phyloP scores from a whole-genome alignment of 208 protist genomes.

The Borovskyia barvae region DNA sequence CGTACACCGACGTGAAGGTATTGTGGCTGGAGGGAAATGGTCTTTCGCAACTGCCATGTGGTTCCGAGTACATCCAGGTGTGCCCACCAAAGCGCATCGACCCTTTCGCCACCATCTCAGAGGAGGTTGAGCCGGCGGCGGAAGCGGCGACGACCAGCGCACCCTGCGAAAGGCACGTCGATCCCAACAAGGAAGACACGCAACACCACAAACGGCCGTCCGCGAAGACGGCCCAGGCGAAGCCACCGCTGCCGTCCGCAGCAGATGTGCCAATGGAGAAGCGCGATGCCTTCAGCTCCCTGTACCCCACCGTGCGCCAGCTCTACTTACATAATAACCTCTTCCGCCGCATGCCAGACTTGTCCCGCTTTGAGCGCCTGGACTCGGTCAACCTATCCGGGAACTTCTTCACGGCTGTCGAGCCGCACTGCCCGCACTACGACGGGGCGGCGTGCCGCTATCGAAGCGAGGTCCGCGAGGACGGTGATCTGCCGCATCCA shows the following conservation, averaged over 20 bases:
- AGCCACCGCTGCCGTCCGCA: conserved; percentile 12
- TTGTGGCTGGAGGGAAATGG: conserved; percentile 94
- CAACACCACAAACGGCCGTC: not conserved
- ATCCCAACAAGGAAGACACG: conserved; percentile 8
- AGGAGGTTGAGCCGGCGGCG: conserved; percentile 10
- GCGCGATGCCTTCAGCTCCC: conserved; percentile 77
- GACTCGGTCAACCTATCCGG: conserved; percentile 88
- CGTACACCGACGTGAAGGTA: conserved; percentile 87
- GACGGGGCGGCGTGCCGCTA: conserved; percentile 11
- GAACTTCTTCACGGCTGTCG: conserved; percentile 82
- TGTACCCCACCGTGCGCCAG: conserved; percentile 83
- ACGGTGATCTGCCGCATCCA: not conserved
- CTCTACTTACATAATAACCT: conserved; percentile 94
- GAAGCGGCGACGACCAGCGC: not conserved
- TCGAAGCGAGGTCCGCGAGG: not conserved
- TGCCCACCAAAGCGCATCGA: conserved; percentile 31
- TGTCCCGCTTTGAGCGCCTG: conserved; percentile 81
- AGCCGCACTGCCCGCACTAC: conserved; percentile 53
- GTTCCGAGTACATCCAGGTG: conserved; percentile 40
- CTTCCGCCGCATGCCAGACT: conserved; percentile 82
- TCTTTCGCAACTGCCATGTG: conserved; percentile 60
- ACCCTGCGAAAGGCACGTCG: conserved; percentile 9
- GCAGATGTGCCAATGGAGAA: conserved; percentile 15
- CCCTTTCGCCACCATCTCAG: conserved; percentile 15
- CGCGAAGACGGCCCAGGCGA: not conserved